phyloP scores from a whole-genome alignment of 1,284 basidiomycete genomes.

The Rhodotorula sp. region DNA sequence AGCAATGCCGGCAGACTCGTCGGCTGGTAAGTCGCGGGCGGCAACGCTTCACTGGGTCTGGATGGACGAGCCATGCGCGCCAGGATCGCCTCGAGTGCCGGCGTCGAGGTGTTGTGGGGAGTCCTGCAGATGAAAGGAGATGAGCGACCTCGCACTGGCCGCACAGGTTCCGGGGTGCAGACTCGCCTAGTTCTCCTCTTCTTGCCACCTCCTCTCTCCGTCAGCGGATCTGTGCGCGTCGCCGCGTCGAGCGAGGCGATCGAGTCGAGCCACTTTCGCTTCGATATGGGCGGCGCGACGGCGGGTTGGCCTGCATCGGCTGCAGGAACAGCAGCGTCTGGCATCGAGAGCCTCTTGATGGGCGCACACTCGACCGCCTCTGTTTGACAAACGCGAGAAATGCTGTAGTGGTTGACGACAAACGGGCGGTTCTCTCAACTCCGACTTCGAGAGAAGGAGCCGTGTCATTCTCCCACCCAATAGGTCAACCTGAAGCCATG shows the following conservation, averaged over 20 bases:
- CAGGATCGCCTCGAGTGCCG: constrained; percentile 26
- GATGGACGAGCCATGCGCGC: neutral
- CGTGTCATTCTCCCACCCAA: no score
- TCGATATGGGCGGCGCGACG: neutral
- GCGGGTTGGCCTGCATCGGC: no score
- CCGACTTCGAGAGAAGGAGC: no score
- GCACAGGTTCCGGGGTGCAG: fast-evolving
- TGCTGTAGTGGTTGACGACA: no score
- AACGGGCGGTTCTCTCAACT: no score
- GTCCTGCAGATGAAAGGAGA: neutral
- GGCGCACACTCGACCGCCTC: no score
- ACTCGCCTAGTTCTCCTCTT: constrained; percentile 8
- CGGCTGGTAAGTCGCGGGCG: constrained; percentile 18
- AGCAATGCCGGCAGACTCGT: constrained; percentile 17
- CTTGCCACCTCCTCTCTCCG: neutral
- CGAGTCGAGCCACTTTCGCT: constrained; percentile 9
- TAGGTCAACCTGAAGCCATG: no score
- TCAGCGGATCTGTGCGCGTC: neutral
- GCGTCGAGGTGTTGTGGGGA: constrained; percentile 17
- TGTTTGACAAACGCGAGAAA: no score
- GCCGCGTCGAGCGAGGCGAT: constrained; percentile 14
- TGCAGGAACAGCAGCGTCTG: no score
- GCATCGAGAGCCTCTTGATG: no score
- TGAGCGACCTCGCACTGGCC: neutral
- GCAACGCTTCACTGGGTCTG: neutral